phyloP scores from a whole-genome alignment of 2,329 filamentous ascomycete genomes.

The Penicillium sp. region DNA sequence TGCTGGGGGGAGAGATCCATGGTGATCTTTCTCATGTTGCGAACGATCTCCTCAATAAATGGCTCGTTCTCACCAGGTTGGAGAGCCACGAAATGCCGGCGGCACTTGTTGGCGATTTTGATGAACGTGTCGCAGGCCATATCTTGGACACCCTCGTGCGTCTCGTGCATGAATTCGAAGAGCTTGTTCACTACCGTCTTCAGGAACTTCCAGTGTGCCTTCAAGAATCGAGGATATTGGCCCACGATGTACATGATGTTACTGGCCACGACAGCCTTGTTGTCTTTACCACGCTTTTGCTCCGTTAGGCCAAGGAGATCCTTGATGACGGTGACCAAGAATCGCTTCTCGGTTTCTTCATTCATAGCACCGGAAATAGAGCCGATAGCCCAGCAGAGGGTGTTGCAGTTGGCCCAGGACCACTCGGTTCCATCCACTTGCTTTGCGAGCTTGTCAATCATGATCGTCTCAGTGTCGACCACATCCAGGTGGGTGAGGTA shows the following conservation, averaged over 20 bases:
- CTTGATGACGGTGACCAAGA: constrained; percentile 98
- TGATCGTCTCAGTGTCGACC: constrained; percentile 95
- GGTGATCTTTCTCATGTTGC: constrained; percentile 94
- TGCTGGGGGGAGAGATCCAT: constrained; percentile 94
- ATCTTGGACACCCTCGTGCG: constrained; percentile 97
- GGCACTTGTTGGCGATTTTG: constrained; percentile 98
- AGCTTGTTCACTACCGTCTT: constrained; percentile 99
- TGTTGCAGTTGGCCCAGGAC: constrained; percentile 99
- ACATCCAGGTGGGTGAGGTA: constrained; percentile 98
- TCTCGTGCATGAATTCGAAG: constrained; percentile 99
- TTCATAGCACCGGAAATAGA: constrained; percentile 99
- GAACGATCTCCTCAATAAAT: constrained; percentile 98
- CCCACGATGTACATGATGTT: constrained; percentile 99
- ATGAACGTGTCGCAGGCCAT: constrained; percentile 99
- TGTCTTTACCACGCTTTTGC: constrained; percentile 99
- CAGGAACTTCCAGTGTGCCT: constrained; percentile 99
- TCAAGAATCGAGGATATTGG: constrained; percentile 96
- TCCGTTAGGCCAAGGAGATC: constrained; percentile 94
- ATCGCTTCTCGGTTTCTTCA: constrained; percentile 97
- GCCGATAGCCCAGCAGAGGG: constrained; percentile 97
- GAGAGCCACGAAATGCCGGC: constrained; percentile 92
- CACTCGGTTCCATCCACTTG: constrained; percentile 96
- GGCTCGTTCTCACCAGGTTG: constrained; percentile 93
- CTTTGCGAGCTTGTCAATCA: constrained; percentile 95
- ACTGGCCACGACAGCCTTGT: constrained; percentile 97